Conservation (phyloP, 1,284 basidiomycete species). For the Coriolopsis trogii region DNA sequence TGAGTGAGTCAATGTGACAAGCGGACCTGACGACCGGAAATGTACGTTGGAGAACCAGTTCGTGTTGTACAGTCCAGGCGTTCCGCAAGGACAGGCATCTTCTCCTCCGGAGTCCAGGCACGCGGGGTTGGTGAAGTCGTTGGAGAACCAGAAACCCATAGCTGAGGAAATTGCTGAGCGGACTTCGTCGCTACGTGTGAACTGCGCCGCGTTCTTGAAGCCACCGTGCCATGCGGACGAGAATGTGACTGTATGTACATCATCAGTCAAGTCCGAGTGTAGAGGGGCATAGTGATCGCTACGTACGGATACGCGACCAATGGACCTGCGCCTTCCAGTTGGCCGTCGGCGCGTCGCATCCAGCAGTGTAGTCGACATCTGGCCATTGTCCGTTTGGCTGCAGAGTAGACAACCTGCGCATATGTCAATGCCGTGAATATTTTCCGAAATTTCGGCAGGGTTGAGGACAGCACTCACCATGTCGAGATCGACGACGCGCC, state of each 20-base stretch:
- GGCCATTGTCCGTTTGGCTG: slow-evolving; percentile 55
- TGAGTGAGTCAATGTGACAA: background rate
- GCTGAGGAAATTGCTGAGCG: slow-evolving; percentile 48
- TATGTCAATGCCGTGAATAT: background rate
- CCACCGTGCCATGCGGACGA: slow-evolving; percentile 61
- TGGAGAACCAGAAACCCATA: slow-evolving; percentile 67
- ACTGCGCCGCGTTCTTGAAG: slow-evolving; percentile 41
- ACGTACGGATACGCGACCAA: slow-evolving; percentile 58
- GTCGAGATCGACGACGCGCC: slow-evolving; percentile 26
- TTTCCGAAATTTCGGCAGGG: too few species aligned
- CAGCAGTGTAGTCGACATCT: slow-evolving; percentile 56
- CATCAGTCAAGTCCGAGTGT: background rate
- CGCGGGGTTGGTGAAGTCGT: slow-evolving; percentile 54
- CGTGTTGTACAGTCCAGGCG: slow-evolving; percentile 64
- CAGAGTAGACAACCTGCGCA: slow-evolving; percentile 45
- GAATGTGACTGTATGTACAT: slow-evolving; percentile 40
- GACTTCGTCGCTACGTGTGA: slow-evolving; percentile 42
- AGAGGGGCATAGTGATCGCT: background rate
- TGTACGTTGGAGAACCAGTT: slow-evolving; percentile 64
- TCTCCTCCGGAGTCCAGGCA: slow-evolving; percentile 60
- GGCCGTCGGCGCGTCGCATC: slow-evolving; percentile 57
- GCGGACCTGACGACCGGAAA: background rate
- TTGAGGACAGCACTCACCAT: slow-evolving; percentile 24
- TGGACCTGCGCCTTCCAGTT: slow-evolving; percentile 69
- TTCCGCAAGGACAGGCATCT: slow-evolving; percentile 53